Base-by-base conservation (phyloP, 2,329 filamentous ascomycete species). In the Aspergillus piperis region DNA sequence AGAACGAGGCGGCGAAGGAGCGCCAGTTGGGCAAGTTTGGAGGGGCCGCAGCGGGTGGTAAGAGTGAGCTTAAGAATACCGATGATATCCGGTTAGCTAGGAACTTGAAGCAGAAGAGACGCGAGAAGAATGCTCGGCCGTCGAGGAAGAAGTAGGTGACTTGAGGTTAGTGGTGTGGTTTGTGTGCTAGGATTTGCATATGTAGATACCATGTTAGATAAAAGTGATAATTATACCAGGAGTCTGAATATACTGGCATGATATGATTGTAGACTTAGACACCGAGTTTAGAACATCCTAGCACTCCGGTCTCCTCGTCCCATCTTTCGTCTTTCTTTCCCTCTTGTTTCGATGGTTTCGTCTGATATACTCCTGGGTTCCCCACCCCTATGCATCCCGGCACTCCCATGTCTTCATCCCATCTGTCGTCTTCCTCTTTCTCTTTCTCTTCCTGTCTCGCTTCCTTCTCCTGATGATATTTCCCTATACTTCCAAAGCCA, bases 111-210 rank as follows among this genome's bases (percentile, higher is more conserved):
- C 90, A 96, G 81, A 86, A 84, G 78, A 86, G 86, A 73, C 87
- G 82, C 74, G 89, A 90, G 73, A 98, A 99, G 86, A 98, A 96
- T 76, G 93, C 91, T 8, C 82, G 94, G 70, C 92, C 92, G 7
- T 73, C 84, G 42, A 90, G 84, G 78, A 92, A 85, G 79, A 80
- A 74, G 65, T 81, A 78, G 61, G 21, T 6, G 5, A 10, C 21
- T 25, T 8, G 23, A 32, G 47, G 17, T 1, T 41, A 0, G 38
- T 30, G 21, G 27, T 3, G 38, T 30, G 21, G 27, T 3, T 25
- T 13, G 25, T 56, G 42, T n/a, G 10, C 32, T 36, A 36, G 32
- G 11, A 6, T 36, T 36, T 15, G 32, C 32, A 36, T 36, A 5
- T 36, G 32, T 36, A 36, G 32, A 36, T 36, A 36, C 32, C 32